phyloP scores from a whole-genome alignment of 768 basidiomycete genomes.

The Russula sp. region DNA sequence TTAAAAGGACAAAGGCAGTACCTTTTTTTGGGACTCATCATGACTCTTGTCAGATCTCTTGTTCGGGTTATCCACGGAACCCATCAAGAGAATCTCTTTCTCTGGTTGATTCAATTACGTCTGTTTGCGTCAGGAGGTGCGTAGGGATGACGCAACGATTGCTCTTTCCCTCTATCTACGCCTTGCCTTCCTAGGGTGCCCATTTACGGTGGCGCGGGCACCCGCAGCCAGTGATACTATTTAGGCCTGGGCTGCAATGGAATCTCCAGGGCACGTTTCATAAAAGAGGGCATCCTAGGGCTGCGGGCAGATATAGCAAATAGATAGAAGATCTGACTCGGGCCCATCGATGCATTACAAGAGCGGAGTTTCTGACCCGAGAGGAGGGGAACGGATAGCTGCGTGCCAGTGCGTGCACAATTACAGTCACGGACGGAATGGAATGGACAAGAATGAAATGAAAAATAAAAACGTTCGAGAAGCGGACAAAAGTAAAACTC shows the following conservation, averaged over 20 bases:
- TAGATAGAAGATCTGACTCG: neutral
- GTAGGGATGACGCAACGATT: constrained; percentile 17
- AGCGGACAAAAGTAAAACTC: too few relatives aligned
- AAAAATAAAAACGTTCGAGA: too few relatives aligned
- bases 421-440: too few relatives aligned
- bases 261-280: neutral
- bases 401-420: too few relatives aligned
- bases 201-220: too few relatives aligned
- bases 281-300: neutral
- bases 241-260: constrained; percentile 5
- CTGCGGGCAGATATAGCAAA: too few relatives aligned
- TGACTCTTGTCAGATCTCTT: neutral
- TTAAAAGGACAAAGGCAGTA: neutral
- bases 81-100: neutral
- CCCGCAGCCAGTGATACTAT: constrained; percentile 1
- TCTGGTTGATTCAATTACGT: constrained; percentile 15
- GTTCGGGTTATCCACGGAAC: constrained; percentile 13
- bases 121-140: constrained; percentile 4
- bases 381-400: too few relatives aligned
- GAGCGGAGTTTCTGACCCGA: too few relatives aligned
- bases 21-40: neutral
- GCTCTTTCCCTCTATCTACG: too few relatives aligned
- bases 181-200: too few relatives aligned
- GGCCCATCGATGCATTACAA: too few relatives aligned
- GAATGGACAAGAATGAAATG: too few relatives aligned